These are phyloP conservation scores for Hibiscus mutabilis DNA, from an alignment of 345 rosid species.

Conservation along the genomic window DNA sequence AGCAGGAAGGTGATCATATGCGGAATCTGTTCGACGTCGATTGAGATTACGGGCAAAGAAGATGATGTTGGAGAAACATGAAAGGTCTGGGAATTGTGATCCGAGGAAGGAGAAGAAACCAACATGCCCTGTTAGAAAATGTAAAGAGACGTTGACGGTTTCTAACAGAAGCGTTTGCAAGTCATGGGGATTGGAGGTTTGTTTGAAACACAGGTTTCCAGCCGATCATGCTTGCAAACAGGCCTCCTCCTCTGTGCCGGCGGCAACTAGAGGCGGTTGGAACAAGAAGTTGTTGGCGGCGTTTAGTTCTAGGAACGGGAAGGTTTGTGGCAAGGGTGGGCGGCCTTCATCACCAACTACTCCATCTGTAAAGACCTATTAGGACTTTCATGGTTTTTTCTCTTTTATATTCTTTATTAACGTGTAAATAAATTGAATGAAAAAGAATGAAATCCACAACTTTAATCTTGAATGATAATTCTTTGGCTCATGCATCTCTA, in stretches of 20 bases:
- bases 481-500: too few species aligned
- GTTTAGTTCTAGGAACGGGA: constrained; percentile 41
- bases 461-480: too few species aligned
- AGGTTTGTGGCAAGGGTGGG: constrained; percentile 34
- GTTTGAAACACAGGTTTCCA: constrained; percentile 73
- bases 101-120: constrained; percentile 62
- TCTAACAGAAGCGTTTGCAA: too few species aligned
- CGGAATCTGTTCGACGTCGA: constrained; percentile 50
- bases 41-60: constrained; percentile 55
- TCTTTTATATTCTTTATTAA: too few species aligned
- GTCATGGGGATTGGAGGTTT: constrained; percentile 57
- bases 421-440: not conserved
- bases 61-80: constrained; percentile 45
- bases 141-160: constrained; percentile 61
- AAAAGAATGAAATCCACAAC: too few species aligned
- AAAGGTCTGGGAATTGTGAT: constrained; percentile 43
- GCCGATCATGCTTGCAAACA: constrained; percentile 56
- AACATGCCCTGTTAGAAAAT: constrained; percentile 52
- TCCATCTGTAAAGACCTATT: constrained; percentile 32
- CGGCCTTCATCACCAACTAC: constrained; percentile 21
- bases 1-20: constrained; percentile 72
- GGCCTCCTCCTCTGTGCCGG: not conserved
- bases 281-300: constrained; percentile 54
- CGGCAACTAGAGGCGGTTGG: constrained; percentile 20
- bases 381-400: not conserved